Evolutionary conservation across 2,329 filamentous ascomycete genomes (phyloP).

Genomic region (Ceratocystis ficicola): DNA sequence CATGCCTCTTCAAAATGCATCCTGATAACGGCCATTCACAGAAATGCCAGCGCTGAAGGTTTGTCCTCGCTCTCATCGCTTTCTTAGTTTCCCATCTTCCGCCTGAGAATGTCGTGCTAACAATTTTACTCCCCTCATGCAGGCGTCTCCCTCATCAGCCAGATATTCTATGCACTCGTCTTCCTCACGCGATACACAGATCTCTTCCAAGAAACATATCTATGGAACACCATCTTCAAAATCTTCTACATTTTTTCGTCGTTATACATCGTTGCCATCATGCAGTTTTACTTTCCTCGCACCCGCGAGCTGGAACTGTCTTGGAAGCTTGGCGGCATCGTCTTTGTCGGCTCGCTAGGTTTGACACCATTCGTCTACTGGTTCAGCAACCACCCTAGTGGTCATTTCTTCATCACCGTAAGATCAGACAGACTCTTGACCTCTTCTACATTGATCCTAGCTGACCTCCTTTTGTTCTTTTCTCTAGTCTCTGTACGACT

Average conservation of each 20-base stretch:
- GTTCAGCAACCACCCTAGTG: slow-evolving; percentile 10
- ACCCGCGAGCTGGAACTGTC: slow-evolving; percentile 83
- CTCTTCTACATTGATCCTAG: background rate
- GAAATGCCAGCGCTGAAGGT: slow-evolving; percentile 75
- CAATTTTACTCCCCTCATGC: background rate
- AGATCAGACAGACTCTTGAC: slow-evolving; percentile 24
- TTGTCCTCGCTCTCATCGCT: background rate
- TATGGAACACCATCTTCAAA: slow-evolving; percentile 75
- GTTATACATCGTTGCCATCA: slow-evolving; percentile 74
- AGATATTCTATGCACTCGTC: slow-evolving; percentile 73
- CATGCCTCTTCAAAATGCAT: slow-evolving; percentile 82
- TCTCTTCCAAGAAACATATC: slow-evolving; percentile 47
- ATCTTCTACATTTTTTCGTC: slow-evolving; percentile 76
- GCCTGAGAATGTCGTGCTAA: no score
- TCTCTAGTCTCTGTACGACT: slow-evolving; percentile 63
- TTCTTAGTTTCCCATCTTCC: background rate
- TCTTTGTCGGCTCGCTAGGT: slow-evolving; percentile 51
- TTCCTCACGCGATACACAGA: slow-evolving; percentile 83
- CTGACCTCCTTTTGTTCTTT: background rate
- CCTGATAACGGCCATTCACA: slow-evolving; percentile 80
- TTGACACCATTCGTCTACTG: slow-evolving; percentile 52
- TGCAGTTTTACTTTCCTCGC: slow-evolving; percentile 74
- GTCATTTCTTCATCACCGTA: slow-evolving; percentile 37
- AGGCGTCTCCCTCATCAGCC: slow-evolving; percentile 85
- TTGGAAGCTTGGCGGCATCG: slow-evolving; percentile 76